Evolutionary conservation across 2,329 filamentous ascomycete genomes (phyloP).

Genomic region (Aspergillus ochraceoroseus): DNA sequence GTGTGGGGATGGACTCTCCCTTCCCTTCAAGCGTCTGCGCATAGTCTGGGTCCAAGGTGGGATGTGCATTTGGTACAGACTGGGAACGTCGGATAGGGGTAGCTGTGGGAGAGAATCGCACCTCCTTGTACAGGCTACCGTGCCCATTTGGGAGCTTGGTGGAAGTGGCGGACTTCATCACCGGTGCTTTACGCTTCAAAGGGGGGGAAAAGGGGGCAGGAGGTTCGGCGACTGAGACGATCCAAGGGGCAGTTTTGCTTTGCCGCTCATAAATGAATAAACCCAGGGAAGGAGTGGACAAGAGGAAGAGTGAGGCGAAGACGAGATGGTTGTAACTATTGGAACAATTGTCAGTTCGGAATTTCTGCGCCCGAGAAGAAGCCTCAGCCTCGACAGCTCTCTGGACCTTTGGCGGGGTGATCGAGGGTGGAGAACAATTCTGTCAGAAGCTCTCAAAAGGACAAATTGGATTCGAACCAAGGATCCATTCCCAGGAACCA

Average conservation of each 20-base stretch:
- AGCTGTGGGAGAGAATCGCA: conserved; percentile 40
- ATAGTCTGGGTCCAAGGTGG: conserved; percentile 28
- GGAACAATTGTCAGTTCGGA: too few relatives aligned
- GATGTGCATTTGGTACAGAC: conserved; percentile 38
- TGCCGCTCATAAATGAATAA: conserved; percentile 18
- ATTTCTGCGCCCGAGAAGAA: too few relatives aligned
- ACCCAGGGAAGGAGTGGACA: not conserved
- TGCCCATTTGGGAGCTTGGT: conserved; percentile 31
- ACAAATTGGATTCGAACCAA: conserved; percentile 1
- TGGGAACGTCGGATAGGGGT: conserved; percentile 37
- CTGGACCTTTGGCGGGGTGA: too few relatives aligned
- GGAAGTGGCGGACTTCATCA: conserved; percentile 26
- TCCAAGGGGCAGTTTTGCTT: conserved; percentile 7
- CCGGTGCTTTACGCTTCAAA: too few relatives aligned
- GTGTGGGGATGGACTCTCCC: conserved; percentile 22
- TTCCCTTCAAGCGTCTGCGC: conserved; percentile 21
- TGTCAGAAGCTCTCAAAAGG: too few relatives aligned
- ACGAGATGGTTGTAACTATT: not conserved
- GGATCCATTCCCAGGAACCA: conserved; percentile 7
- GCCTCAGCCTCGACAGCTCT: too few relatives aligned
- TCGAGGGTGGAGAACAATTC: too few relatives aligned
- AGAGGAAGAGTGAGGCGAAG: conserved; percentile 4
- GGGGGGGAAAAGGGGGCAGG: conserved; percentile 10
- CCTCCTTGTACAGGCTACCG: conserved; percentile 39
- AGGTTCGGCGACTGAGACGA: conserved; percentile 10